Evolutionary conservation across 2,329 filamentous ascomycete genomes (phyloP).

Genomic region (Neocucurbitaria cava): DNA sequence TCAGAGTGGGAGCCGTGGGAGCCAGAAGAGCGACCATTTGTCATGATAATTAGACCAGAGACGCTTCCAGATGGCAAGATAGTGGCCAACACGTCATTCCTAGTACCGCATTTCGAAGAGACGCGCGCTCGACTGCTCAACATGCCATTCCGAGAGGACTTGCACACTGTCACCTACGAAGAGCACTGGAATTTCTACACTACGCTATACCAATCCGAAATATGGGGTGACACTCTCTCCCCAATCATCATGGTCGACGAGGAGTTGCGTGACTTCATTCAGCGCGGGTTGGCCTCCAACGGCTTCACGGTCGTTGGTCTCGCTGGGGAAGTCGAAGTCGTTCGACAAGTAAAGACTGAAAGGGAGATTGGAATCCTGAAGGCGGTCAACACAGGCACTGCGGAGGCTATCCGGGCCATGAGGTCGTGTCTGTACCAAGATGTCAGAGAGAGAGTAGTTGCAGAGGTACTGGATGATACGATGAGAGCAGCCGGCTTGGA

Average conservation of each 20-base stretch:
- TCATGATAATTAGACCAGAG: conserved; percentile 65
- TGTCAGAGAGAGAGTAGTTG: conserved; percentile 66
- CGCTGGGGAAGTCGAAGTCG: conserved; percentile 61
- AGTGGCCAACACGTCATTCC: conserved; percentile 63
- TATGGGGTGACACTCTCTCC: conserved; percentile 44
- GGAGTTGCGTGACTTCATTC: conserved; percentile 69
- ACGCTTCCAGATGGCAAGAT: conserved; percentile 50
- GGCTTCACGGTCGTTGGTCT: conserved; percentile 66
- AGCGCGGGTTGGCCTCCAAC: conserved; percentile 60
- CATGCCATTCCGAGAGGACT: conserved; percentile 60
- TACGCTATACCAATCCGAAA: conserved; percentile 54
- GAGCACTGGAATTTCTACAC: conserved; percentile 70
- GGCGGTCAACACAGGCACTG: conserved; percentile 69
- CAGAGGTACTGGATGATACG: conserved; percentile 62
- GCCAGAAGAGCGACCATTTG: conserved; percentile 68
- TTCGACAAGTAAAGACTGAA: conserved; percentile 64
- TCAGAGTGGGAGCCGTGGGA: conserved; percentile 70
- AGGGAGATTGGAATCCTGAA: conserved; percentile 65
- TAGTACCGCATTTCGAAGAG: conserved; percentile 67
- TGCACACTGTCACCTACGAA: conserved; percentile 67
- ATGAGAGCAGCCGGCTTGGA: conserved; percentile 62
- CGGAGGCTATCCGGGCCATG: conserved; percentile 67
- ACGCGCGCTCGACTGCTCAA: conserved; percentile 64
- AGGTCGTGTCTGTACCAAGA: conserved; percentile 62
- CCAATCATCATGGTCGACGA: conserved; percentile 68